phyloP scores from a whole-genome alignment of 208 protist genomes.

The Trypanosoma lewisi region DNA sequence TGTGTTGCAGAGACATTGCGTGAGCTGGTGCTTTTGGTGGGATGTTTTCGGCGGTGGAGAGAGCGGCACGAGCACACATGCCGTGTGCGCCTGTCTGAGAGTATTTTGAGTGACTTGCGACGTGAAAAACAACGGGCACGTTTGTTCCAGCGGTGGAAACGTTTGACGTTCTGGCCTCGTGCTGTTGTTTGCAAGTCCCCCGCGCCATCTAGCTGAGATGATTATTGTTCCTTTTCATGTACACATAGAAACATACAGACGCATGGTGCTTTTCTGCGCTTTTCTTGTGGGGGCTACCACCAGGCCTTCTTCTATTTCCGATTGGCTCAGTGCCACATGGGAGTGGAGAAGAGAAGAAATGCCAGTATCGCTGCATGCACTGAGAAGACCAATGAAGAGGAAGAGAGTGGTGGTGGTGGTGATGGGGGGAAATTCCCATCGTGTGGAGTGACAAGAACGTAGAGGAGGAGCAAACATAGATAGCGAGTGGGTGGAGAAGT shows the following conservation, averaged over 20 bases:
- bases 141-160: conserved; percentile 28
- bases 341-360: too few relatives aligned
- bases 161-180: conserved; percentile 15
- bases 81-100: conserved; percentile 33
- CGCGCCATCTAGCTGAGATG: background rate
- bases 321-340: too few relatives aligned
- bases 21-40: conserved; percentile 61
- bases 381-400: too few relatives aligned
- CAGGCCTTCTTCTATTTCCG: too few relatives aligned
- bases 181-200: background rate
- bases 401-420: too few relatives aligned
- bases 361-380: too few relatives aligned
- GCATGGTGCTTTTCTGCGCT: background rate
- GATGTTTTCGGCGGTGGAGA: conserved; percentile 64
- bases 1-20: conserved; percentile 65
- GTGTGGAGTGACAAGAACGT: too few relatives aligned
- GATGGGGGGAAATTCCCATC: too few relatives aligned
- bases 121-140: conserved; percentile 33
- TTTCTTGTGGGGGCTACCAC: too few relatives aligned
- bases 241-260: background rate
- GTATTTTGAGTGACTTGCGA: conserved; percentile 51
- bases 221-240: too few relatives aligned
- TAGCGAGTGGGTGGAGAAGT: too few relatives aligned
- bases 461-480: too few relatives aligned
- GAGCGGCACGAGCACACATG: conserved; percentile 26